Evolutionary conservation across 306 rosid species (phyloP), one percentile per base, ranked within the genome.

Genomic region (Amphicarpaea edgeworthii): DNA sequence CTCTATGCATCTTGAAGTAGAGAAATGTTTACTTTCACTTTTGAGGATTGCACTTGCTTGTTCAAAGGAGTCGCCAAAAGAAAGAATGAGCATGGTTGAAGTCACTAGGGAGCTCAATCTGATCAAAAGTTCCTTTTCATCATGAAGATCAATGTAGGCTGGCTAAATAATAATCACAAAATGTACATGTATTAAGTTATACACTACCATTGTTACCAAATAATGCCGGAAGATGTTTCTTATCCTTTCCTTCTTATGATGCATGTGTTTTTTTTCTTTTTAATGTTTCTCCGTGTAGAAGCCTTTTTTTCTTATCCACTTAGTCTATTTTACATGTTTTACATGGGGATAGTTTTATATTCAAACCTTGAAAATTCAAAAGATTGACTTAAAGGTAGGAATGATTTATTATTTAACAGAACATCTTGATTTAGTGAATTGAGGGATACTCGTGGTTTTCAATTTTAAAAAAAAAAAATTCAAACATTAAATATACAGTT

Each of bases 11-110:
- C 72, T 28, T 5, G 11, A 3, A 7, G 4, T 64, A 16, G 68
- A 72, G 20, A 55, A 72, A 7, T 72, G 81, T 12, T 72, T 79
- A 37, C 6, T 50, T 34, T 76, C 80, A 16, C 60, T 82, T 6
- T 80, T 79, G 34, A 43, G 38, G 68, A 75, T 77, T 46, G 81
- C 45, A 63, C 83, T 81, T 61, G 76, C 59, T 58, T 70, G 86
- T 34, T 82, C 84, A 12, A 10, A 17, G 5, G 84, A 70, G 17
- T 82, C 74, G 5, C 82, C 79, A 0, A 70, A 70, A 38, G 82
- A 65, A 59, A 82, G 86, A 76, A 75, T 75, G 71, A 41, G 23
- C 17, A 78, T 66, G 53, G 20, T 30, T 24, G 74, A 85, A 30
- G 83, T 79, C 23, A 72, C 16, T 0, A 76, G 26, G 32, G 89